These are phyloP conservation scores for Ceratocystis harringtonii DNA, from an alignment of 2,329 filamentous ascomycete genomes.

Conservation along the genomic window DNA sequence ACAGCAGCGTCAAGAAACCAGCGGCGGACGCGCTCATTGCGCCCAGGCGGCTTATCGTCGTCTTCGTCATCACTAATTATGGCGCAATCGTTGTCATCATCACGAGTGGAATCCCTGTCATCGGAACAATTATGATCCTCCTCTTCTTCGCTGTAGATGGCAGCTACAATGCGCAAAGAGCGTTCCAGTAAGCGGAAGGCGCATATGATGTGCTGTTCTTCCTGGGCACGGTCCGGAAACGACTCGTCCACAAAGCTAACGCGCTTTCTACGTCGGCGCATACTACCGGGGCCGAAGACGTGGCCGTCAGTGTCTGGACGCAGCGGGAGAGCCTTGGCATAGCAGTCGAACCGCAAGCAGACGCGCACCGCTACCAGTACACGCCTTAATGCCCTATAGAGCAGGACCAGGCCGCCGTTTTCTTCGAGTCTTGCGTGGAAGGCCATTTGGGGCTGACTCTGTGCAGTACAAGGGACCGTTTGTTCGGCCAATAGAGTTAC, in stretches of 20 bases:
- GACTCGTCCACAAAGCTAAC: constrained; percentile 16
- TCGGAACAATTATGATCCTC: neutral
- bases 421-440: constrained; percentile 16
- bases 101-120: neutral
- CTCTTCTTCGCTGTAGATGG: constrained; percentile 15
- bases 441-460: constrained; percentile 12
- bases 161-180: constrained; percentile 14
- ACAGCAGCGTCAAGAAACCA: constrained; percentile 14
- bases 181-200: constrained; percentile 14
- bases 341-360: constrained; percentile 14
- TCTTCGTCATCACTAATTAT: constrained; percentile 13
- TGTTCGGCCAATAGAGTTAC: constrained; percentile 15
- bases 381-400: constrained; percentile 11
- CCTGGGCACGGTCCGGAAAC: constrained; percentile 12
- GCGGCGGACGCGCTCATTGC: constrained; percentile 11
- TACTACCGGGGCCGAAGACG: constrained; percentile 14
- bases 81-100: constrained; percentile 5
- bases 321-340: constrained; percentile 16
- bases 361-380: constrained; percentile 13
- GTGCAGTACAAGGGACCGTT: constrained; percentile 13
- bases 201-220: constrained; percentile 14
- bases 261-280: constrained; percentile 17
- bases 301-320: constrained; percentile 13
- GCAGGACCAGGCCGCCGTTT: constrained; percentile 13
- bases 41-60: neutral